Base-by-base conservation (phyloP, 768 basidiomycete genomes). In the Kwoniella newhampshirensis region DNA sequence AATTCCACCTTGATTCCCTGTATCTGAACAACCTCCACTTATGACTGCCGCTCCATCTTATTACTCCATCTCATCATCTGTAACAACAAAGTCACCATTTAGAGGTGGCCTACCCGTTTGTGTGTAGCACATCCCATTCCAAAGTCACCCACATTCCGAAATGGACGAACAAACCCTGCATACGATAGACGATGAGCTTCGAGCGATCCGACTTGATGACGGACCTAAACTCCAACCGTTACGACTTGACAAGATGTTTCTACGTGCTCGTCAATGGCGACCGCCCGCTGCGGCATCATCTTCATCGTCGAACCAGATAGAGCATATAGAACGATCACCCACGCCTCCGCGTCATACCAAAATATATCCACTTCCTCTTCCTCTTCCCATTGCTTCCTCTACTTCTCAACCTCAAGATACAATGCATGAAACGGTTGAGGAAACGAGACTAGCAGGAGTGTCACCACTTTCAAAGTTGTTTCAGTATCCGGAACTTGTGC, bases 231-330 rank as follows among this genome's bases (percentile, higher is more conserved):
- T 51, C 11, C 42, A 54, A n/a, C 60, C 67, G 3, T 43, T 72
- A 13, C 40, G 61, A 30, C 59, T 72, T 11, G 70, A 72, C 49
- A 57, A 61, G 57, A 67, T 72, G 64, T 68, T 67, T 50, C 30
- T 43, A 27, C 57, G 70, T 6, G 67, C 66, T 1, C 21, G 50
- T 25, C 42, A 60, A 37, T 72, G 70, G 70, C 46, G 48, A 21
- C 20, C 53, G 5, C 45, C 57, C 20, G 11, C 55, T 32, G 43
- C 51, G 1, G 15, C 57, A 25, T 45, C 43, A n/a, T 49, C 56
- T 20, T 20, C 49, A 12, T 21, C 62, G 7, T 6, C 13, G 32
- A 32, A 32, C 32, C 32, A 13, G 13, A 32, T 6, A 3, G 47
- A 54, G 32, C 56, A 55, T 8, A 21, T 55, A n/a, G 12, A 39